These are phyloP conservation scores for Pleurozium schreberi DNA, from an alignment of 225 moss, liverwort and hornwort species.

Conservation along the genomic window DNA sequence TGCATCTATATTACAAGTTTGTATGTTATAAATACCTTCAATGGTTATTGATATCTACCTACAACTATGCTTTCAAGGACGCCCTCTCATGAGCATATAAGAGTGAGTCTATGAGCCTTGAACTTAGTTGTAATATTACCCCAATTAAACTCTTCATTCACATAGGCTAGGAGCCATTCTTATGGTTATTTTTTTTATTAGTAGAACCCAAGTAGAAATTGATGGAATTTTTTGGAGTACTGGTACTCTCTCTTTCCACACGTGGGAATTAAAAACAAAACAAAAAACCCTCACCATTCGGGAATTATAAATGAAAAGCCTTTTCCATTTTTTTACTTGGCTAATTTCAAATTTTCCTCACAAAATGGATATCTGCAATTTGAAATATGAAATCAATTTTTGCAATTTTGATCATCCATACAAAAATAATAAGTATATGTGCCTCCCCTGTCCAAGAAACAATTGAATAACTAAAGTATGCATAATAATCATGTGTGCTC, in stretches of 20 bases:
- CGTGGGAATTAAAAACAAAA: not conserved
- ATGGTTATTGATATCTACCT: no score
- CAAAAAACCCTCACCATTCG: not conserved
- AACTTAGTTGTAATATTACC: no score
- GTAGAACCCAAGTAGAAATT: not conserved
- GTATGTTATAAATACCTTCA: no score
- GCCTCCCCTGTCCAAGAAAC: accelerated
- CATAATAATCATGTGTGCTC: accelerated
- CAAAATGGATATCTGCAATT: accelerated
- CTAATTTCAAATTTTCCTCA: not conserved
- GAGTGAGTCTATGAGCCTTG: no score
- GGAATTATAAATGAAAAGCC: not conserved
- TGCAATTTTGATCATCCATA: accelerated
- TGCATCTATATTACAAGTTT: no score
- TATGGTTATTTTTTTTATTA: not conserved
- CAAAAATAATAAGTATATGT: no score
- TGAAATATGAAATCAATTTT: not conserved
- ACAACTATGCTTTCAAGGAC: no score
- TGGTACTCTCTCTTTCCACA: not conserved
- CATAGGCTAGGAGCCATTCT: not conserved
- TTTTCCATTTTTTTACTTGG: not conserved
- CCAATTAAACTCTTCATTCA: not conserved
- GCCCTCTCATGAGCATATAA: no score
- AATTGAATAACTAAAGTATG: accelerated
- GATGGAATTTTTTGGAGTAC: accelerated